Conservation (phyloP, 345 rosid species). For the Laguncularia racemosa region DNA sequence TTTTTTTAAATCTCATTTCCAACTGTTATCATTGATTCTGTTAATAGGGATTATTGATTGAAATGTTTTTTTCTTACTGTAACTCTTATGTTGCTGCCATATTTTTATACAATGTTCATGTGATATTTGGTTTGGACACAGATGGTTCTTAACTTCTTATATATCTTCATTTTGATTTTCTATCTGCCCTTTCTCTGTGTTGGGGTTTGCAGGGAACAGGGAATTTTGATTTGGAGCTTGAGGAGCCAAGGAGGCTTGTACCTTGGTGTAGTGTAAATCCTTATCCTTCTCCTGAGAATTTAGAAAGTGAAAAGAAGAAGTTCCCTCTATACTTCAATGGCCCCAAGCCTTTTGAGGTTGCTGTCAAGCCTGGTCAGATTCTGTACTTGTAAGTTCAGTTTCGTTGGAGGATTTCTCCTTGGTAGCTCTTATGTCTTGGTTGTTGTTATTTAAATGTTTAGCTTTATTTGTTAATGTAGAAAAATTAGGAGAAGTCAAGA, state of each 20-base stretch:
- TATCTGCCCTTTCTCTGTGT: not conserved
- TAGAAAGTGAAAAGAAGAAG: conserved; percentile 36
- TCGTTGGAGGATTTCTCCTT: not conserved
- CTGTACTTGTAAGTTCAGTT: conserved; percentile 64
- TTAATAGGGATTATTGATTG: too few relatives aligned
- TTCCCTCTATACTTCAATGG: conserved; percentile 72
- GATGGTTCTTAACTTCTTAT: not conserved
- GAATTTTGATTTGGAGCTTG: conserved; percentile 53
- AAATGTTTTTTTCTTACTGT: too few relatives aligned
- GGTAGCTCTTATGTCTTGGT: not conserved
- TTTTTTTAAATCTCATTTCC: too few relatives aligned
- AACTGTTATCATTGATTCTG: too few relatives aligned
- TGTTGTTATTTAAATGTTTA: not conserved
- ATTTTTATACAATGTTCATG: too few relatives aligned
- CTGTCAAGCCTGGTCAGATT: conserved; percentile 76
- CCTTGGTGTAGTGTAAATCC: conserved; percentile 92
- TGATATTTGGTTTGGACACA: too few relatives aligned
- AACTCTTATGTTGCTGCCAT: too few relatives aligned
- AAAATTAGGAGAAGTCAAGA: too few relatives aligned
- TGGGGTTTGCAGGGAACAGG: conserved; percentile 35
- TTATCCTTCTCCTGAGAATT: conserved; percentile 38
- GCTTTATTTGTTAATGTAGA: too few relatives aligned
- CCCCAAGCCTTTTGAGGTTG: conserved; percentile 64
- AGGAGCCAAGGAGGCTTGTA: conserved; percentile 44
- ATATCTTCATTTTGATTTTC: not conserved